These are phyloP conservation scores for Calocybe cyanea DNA, from an alignment of 768 basidiomycete species.

Conservation along the genomic window DNA sequence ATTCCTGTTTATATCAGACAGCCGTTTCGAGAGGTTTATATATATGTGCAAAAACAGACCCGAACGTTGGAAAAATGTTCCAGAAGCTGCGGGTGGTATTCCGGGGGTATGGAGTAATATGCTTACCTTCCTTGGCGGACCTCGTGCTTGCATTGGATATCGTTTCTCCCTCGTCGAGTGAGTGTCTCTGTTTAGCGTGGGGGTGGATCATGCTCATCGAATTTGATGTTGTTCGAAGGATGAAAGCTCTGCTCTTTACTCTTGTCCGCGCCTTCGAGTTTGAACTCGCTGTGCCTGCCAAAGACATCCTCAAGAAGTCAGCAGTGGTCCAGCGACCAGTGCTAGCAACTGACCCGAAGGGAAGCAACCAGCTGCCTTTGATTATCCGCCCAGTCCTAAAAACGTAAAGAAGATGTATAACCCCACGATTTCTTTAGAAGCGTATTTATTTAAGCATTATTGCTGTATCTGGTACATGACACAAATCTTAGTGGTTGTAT, in stretches of 20 bases:
- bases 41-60: slow-evolving; percentile 39
- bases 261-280: slow-evolving; percentile 53
- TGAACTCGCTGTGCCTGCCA: slow-evolving; percentile 46
- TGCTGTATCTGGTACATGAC: too few species aligned
- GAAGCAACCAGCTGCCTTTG: slow-evolving; percentile 42
- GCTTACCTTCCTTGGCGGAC: slow-evolving; percentile 62
- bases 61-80: slow-evolving; percentile 55
- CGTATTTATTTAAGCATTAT: too few species aligned
- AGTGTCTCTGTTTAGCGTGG: too few species aligned
- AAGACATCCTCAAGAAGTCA: slow-evolving; percentile 36
- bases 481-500: too few species aligned
- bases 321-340: slow-evolving; percentile 42
- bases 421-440: too few species aligned
- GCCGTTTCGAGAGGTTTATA: too few species aligned
- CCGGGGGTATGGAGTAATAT: slow-evolving; percentile 62
- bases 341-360: slow-evolving; percentile 33
- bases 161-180: slow-evolving; percentile 57
- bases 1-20: too few species aligned
- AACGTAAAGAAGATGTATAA: too few species aligned
- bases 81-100: slow-evolving; percentile 38
- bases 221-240: too few species aligned
- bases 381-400: slow-evolving; percentile 28
- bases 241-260: slow-evolving; percentile 41
- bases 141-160: slow-evolving; percentile 64
- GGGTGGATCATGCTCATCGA: too few species aligned